phyloP scores from a whole-genome alignment of 495 filamentous ascomycete species.

The Friedmanniomyces simplex region DNA sequence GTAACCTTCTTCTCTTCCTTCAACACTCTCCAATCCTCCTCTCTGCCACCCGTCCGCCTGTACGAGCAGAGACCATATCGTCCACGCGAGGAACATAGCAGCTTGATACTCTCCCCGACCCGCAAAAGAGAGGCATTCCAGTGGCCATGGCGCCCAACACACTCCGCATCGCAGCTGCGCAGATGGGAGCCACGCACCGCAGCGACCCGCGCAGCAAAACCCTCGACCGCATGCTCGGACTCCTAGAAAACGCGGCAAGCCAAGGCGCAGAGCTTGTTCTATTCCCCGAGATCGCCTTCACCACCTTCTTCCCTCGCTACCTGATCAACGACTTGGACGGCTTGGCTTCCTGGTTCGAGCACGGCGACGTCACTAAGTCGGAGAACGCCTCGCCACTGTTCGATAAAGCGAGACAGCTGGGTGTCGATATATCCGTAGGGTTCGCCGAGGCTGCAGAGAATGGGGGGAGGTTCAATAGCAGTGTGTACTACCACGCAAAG shows the following conservation, averaged over 20 bases:
- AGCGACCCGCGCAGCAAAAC: slow-evolving; percentile 26
- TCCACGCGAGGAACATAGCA: no score
- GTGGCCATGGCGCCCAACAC: slow-evolving; percentile 3
- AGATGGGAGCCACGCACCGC: slow-evolving; percentile 17
- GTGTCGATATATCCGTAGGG: slow-evolving; percentile 39
- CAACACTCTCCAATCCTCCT: no score
- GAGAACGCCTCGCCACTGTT: slow-evolving; percentile 37
- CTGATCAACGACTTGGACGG: slow-evolving; percentile 33
- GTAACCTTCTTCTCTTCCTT: no score
- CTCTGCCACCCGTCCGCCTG: no score
- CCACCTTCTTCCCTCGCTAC: slow-evolving; percentile 42
- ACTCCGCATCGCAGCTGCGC: slow-evolving; percentile 16
- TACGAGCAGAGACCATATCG: no score
- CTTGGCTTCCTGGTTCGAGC: slow-evolving; percentile 37
- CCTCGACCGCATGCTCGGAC: slow-evolving; percentile 35
- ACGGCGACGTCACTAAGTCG: slow-evolving; percentile 30
- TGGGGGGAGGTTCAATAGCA: slow-evolving; percentile 35
- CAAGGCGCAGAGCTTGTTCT: slow-evolving; percentile 37
- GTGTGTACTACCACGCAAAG: slow-evolving; percentile 38
- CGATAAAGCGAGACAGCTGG: slow-evolving; percentile 33
- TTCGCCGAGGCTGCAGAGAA: slow-evolving; percentile 34
- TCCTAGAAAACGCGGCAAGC: slow-evolving; percentile 33
- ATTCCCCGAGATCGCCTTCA: slow-evolving; percentile 41
- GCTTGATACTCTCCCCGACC: not conserved
- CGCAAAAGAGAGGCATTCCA: not conserved